Base-by-base conservation (phyloP, 805 yeast species). In the Barnettozyma californica region DNA sequence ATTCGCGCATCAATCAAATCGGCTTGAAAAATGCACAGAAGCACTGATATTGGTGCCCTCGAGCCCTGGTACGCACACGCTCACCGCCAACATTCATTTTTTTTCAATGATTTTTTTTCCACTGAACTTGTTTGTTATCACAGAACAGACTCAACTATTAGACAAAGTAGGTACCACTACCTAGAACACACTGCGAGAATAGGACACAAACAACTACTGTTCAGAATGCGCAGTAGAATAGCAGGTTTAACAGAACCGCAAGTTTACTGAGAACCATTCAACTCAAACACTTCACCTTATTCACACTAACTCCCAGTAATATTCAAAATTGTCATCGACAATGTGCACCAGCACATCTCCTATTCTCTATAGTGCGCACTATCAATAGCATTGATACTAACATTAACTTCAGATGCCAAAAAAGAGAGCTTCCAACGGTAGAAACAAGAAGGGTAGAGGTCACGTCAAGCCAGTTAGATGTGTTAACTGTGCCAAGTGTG, bases 361-460 rank as follows among this genome's bases (percentile, higher is more conserved):
- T 13, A 16, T 29, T 29, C 33, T 19, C 38, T 6, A 35, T 35
- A 18, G 38, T 35, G 38, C 10, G 4, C 13, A 9, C 16, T 21
- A 19, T 19, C 4, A 9, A n/a, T 18, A 35, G 18, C 21, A 21
- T 19, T 23, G 16, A 23, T 54, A 59, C 61, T 60, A 59, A 57
- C 61, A 51, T 35, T 38, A 9, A 19, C 25, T 14, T 29, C 8
- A 61, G 76, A 94, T 94, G 99, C 98, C 99, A 79, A 94, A 94
- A 89, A 94, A 94, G 98, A 92, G 99, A 91, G 90, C 98, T 78
- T 90, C 97, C 94, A 90, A 91, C 97, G 99, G 99, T 85, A 92
- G 99, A 84, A 94, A 94, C 95, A 94, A 94, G 95, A 91, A 90
- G 83, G 98, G 98, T 76, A 94, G 99, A 89, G 99, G 99, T 75